These are phyloP conservation scores for Claviceps sp. DNA, from an alignment of 2,329 filamentous ascomycete genomes.

Conservation along the genomic window DNA sequence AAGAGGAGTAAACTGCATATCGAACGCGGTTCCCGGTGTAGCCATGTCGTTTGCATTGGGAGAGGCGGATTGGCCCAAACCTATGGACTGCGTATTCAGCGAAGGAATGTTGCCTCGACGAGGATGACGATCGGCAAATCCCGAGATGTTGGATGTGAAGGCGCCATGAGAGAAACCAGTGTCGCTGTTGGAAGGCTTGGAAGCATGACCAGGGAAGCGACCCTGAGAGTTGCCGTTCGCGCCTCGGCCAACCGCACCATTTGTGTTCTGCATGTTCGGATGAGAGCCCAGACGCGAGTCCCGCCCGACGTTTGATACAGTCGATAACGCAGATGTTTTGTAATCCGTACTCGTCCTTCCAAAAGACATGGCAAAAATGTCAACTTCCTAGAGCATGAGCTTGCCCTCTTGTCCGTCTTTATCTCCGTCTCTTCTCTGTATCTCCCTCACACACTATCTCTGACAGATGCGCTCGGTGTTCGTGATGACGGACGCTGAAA, in stretches of 20 bases:
- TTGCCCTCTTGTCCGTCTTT: neutral
- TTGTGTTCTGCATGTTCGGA: conserved; percentile 84
- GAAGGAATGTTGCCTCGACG: conserved; percentile 76
- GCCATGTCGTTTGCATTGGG: conserved; percentile 60
- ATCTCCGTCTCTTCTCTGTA: neutral
- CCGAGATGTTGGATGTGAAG: conserved; percentile 73
- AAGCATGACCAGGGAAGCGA: conserved; percentile 57
- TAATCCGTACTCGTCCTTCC: conserved; percentile 42
- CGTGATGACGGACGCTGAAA: neutral
- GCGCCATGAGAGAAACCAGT: conserved; percentile 89
- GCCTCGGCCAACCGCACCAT: conserved; percentile 40
- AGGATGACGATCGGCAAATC: conserved; percentile 77
- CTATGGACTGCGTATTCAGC: conserved; percentile 73
- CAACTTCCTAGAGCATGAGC: neutral
- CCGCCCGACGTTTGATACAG: conserved; percentile 63
- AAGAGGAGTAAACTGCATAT: conserved; percentile 97
- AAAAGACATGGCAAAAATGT: conserved; percentile 30
- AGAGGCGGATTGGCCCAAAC: conserved; percentile 21
- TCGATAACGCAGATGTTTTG: conserved; percentile 75
- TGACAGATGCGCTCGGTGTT: neutral
- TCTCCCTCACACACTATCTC: neutral
- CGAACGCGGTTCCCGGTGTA: conserved; percentile 77
- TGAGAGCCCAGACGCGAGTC: conserved; percentile 80
- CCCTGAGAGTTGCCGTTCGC: conserved; percentile 34
- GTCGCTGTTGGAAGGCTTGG: conserved; percentile 71